These are phyloP conservation scores for Schizochytrium sp. DNA, from an alignment of 108 stramenopile species.

Conservation along the genomic window DNA sequence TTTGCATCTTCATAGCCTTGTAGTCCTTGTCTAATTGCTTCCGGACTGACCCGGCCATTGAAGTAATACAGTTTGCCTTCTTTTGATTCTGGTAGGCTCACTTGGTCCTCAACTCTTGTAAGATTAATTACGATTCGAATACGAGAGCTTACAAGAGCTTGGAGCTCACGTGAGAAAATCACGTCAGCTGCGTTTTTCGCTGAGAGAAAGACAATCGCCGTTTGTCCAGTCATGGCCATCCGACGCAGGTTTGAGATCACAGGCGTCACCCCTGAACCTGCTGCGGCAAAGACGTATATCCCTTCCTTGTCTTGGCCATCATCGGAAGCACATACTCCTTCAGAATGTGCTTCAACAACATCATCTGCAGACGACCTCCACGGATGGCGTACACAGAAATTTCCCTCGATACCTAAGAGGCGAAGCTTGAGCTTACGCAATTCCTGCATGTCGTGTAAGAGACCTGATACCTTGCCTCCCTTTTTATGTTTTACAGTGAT, in stretches of 20 bases:
- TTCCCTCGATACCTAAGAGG: neutral
- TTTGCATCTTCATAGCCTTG: neutral
- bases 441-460: neutral
- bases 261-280: neutral
- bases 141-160: neutral
- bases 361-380: no score
- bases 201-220: neutral
- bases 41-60: neutral
- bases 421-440: neutral
- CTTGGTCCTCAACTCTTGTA: neutral
- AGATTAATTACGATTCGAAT: neutral
- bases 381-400: neutral
- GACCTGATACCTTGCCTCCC: neutral
- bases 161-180: conserved; percentile 21
- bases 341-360: neutral
- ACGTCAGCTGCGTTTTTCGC: neutral
- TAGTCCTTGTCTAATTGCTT: neutral
- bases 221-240: neutral
- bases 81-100: neutral
- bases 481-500: conserved; percentile 2
- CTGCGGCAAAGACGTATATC: neutral
- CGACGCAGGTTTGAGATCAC: neutral
- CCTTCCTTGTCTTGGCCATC: neutral
- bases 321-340: neutral
- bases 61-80: neutral